Conservation (phyloP, 1,284 basidiomycete species). For the Stygiomarasmius scandens region DNA sequence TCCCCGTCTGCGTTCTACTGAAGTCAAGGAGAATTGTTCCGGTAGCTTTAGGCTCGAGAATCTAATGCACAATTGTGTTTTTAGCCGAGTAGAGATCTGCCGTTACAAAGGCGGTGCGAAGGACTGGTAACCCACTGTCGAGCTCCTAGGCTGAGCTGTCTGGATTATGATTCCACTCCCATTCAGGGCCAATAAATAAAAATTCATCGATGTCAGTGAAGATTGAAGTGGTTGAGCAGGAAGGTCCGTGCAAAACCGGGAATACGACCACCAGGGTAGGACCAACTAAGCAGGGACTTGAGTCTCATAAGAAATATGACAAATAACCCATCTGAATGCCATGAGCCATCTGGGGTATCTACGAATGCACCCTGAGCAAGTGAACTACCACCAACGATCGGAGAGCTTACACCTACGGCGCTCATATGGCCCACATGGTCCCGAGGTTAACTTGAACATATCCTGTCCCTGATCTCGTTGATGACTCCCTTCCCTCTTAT, state of each 20-base stretch:
- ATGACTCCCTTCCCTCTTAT: constrained; percentile 22
- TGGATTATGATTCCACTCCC: constrained; percentile 32
- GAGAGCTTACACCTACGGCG: constrained; percentile 3
- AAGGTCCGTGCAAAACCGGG: constrained; percentile 20
- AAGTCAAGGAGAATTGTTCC: constrained; percentile 26
- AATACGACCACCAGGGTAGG: constrained; percentile 22
- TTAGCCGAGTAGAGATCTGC: constrained; percentile 26
- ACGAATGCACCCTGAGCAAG: constrained; percentile 20
- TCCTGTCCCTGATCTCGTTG: constrained; percentile 14
- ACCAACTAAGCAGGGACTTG: constrained; percentile 15
- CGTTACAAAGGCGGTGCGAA: constrained; percentile 26
- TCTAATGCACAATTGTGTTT: constrained; percentile 29
- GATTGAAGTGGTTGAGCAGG: constrained; percentile 10
- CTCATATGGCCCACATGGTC: constrained; percentile 21
- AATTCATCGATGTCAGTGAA: constrained; percentile 23
- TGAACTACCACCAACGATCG: constrained; percentile 8
- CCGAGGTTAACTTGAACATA: constrained; percentile 12
- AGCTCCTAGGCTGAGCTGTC: constrained; percentile 23
- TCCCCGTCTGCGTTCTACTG: constrained; percentile 26
- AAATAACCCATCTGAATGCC: constrained; percentile 20
- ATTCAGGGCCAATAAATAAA: constrained; percentile 22
- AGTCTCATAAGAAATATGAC: neutral
- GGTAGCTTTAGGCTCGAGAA: constrained; percentile 25
- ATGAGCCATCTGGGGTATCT: constrained; percentile 18
- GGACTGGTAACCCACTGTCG: constrained; percentile 23